phyloP scores from a whole-genome alignment of 1,139 yeast genomes.

The Taphrina communis region DNA sequence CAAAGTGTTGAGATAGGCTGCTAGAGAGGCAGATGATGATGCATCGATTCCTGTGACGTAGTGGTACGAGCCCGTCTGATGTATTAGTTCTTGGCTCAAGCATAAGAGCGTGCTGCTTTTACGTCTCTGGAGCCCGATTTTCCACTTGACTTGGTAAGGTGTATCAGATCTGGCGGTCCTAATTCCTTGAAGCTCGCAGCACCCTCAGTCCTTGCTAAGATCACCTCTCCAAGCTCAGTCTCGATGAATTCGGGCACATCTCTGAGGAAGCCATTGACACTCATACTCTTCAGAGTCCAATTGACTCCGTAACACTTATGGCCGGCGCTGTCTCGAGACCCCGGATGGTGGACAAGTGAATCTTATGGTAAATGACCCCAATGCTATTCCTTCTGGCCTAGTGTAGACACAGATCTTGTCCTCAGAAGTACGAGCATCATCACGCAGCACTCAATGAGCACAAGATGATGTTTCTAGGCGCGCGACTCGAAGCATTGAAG shows the following conservation, averaged over 20 bases:
- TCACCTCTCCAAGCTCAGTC: constrained; percentile 58
- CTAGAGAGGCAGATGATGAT: constrained; percentile 64
- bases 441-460: neutral
- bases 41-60: constrained; percentile 71
- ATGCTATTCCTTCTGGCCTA: too few species aligned
- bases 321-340: too few species aligned
- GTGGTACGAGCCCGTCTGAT: constrained; percentile 64
- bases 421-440: neutral
- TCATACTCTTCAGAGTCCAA: neutral
- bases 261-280: constrained; percentile 29
- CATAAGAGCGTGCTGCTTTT: constrained; percentile 45
- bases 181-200: constrained; percentile 61
- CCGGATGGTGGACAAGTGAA: too few species aligned
- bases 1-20: constrained; percentile 77
- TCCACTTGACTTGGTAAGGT: constrained; percentile 59
- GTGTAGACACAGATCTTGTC: too few species aligned
- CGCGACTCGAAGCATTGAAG: neutral
- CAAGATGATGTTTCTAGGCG: neutral
- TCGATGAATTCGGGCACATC: constrained; percentile 51
- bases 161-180: constrained; percentile 93
- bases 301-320: too few species aligned
- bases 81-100: neutral
- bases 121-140: constrained; percentile 57
- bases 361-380: too few species aligned
- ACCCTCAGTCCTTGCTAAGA: constrained; percentile 58